A percentile compares a stretch with the other conserved stretches of the same genome.
These are phyloP conservation scores for Harringtonia lauricola DNA, from an alignment of 2,329 filamentous ascomycete genomes.

Conservation along the genomic window DNA sequence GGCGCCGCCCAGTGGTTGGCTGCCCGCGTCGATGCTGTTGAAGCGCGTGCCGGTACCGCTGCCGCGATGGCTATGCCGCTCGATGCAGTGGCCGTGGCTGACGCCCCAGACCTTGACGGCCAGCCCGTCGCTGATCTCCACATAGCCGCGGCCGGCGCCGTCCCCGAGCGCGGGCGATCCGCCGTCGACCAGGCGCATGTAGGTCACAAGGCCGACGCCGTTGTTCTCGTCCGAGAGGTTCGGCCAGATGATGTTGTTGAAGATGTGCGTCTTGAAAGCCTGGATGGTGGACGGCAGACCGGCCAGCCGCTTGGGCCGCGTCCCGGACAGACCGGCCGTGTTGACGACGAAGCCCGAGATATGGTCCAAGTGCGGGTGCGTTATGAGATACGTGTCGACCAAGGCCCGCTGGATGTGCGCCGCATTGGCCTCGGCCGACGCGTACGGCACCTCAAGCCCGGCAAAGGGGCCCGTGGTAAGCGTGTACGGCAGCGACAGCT, in stretches of 20 bases:
- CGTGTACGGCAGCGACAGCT: slow-evolving; percentile 36
- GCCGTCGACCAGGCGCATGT: slow-evolving; percentile 77
- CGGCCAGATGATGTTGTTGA: slow-evolving; percentile 97
- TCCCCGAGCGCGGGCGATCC: slow-evolving; percentile 76
- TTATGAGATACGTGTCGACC: slow-evolving; percentile 83
- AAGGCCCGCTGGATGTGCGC: slow-evolving; percentile 67
- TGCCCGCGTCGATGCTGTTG: slow-evolving; percentile 36
- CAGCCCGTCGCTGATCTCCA: slow-evolving; percentile 81
- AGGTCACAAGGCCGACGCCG: slow-evolving; percentile 84
- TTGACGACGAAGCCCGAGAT: slow-evolving; percentile 88
- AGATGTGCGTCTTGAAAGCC: slow-evolving; percentile 87
- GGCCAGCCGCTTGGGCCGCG: slow-evolving; percentile 74
- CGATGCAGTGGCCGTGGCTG: slow-evolving; percentile 82
- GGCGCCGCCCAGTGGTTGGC: slow-evolving; percentile 1
- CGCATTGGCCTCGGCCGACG: slow-evolving; percentile 64
- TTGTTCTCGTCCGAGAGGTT: slow-evolving; percentile 95
- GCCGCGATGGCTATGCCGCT: slow-evolving; percentile 56
- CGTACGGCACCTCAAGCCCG: slow-evolving; percentile 59
- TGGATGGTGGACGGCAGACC: slow-evolving; percentile 82
- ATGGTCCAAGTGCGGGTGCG: slow-evolving; percentile 95
- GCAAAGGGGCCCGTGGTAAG: slow-evolving; percentile 65
- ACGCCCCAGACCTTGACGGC: slow-evolving; percentile 79
- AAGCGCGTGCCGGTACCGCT: slow-evolving; percentile 40
- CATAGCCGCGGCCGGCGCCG: slow-evolving; percentile 70
- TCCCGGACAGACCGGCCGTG: slow-evolving; percentile 73